Conservation (phyloP, 2,329 filamentous ascomycete genomes). For the Curvularia spicifera region DNA sequence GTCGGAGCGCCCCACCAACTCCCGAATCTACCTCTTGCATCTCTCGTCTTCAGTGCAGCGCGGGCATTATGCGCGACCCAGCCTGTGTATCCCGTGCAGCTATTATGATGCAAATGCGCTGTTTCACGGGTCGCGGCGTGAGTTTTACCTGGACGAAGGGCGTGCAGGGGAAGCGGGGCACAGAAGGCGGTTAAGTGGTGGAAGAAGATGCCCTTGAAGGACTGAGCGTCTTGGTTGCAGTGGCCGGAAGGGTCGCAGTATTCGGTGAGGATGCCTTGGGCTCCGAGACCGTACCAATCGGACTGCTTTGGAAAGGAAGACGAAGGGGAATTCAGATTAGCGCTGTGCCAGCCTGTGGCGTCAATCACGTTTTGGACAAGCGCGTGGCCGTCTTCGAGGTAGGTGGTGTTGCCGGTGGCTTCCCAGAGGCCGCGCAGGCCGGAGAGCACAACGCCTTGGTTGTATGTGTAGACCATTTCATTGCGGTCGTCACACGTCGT, state of each 20-base stretch:
- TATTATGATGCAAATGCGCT: conserved; percentile 58
- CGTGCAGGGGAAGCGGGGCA: conserved; percentile 61
- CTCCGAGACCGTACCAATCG: conserved; percentile 75
- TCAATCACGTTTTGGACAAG: conserved; percentile 75
- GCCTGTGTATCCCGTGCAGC: conserved; percentile 69
- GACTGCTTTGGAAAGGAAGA: conserved; percentile 6
- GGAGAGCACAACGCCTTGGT: conserved; percentile 88
- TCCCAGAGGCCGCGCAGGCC: conserved; percentile 82
- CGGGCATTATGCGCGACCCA: conserved; percentile 83
- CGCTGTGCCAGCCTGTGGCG: conserved; percentile 76
- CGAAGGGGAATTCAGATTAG: not conserved
- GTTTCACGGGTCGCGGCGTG: conserved; percentile 43
- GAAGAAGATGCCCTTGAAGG: conserved; percentile 95
- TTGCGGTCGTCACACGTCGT: conserved; percentile 80
- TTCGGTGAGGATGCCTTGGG: conserved; percentile 82
- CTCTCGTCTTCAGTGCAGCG: conserved; percentile 73
- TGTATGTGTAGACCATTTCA: conserved; percentile 93
- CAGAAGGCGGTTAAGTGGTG: conserved; percentile 86
- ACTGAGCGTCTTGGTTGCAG: conserved; percentile 84
- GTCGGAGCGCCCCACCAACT: conserved; percentile 75
- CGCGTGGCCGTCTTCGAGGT: conserved; percentile 79
- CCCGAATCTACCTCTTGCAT: conserved; percentile 74
- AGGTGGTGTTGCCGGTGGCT: conserved; percentile 72
- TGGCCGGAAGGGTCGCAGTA: conserved; percentile 74
- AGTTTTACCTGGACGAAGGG: conserved; percentile 56